Conservation (phyloP, 768 basidiomycete species). For the Artomyces pyxidatus region DNA sequence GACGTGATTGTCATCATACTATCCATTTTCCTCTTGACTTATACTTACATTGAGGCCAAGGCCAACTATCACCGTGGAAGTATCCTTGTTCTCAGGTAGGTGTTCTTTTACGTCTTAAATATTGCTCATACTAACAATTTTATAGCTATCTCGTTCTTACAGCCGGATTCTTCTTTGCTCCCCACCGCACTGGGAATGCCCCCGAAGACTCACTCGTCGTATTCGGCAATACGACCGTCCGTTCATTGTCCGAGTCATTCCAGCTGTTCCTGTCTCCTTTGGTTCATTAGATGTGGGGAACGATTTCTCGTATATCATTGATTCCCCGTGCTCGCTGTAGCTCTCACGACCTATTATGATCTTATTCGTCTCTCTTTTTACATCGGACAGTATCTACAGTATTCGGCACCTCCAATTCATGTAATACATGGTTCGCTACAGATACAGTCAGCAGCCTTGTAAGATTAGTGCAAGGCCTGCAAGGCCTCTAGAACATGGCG, state of each 20-base stretch:
- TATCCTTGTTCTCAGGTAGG: conserved; percentile 85
- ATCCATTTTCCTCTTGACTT: conserved; percentile 95
- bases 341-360: no score
- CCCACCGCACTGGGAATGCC: conserved; percentile 26
- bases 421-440: neutral
- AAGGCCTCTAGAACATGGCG: conserved; percentile 34
- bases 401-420: neutral
- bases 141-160: conserved; percentile 83
- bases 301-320: neutral
- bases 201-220: neutral
- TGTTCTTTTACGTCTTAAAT: neutral
- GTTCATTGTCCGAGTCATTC: conserved; percentile 8
- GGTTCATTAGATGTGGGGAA: neutral
- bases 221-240: conserved; percentile 4
- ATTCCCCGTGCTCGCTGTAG: neutral
- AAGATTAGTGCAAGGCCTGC: conserved; percentile 30
- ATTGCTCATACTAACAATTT: neutral
- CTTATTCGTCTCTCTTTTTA: neutral
- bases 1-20: conserved; percentile 92
- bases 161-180: conserved; percentile 91
- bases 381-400: neutral
- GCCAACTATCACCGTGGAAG: conserved; percentile 97
- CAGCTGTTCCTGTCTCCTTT: conserved; percentile 2
- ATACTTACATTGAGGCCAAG: conserved; percentile 98
- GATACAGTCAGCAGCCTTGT: neutral